Evolutionary conservation across 345 rosid genomes (phyloP), one percentile per base, ranked within the genome.

Genomic region (Ceriops tagal): DNA sequence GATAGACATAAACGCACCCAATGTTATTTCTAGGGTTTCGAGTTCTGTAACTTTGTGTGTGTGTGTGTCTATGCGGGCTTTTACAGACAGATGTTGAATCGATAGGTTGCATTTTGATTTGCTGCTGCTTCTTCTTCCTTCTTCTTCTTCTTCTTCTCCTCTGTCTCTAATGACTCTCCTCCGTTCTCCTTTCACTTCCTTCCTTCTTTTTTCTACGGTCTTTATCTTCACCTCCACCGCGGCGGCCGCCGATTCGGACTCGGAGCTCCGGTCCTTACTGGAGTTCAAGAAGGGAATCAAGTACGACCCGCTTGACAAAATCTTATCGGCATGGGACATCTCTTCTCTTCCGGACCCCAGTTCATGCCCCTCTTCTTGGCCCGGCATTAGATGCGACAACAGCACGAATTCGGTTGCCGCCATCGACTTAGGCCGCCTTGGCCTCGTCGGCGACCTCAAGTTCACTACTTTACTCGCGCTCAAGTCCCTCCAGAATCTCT

Each of bases 221-320:
- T 68, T n/a, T 30, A 16, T 62, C 68, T 55, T 19, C n/a, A 7
- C 39, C 8, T 61, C 63, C 65, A 19, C 35, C 47, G 1, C 49
- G 5, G 30, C 64, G 4, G 6, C 72, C 24, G n/a, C 60, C 21
- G 66, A 56, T 68, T 73, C 83, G 66, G 81, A 59, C 3, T 57
- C 64, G 19, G 98, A 93, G 79, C 77, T 88, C 77, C 79, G 85
- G 77, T 80, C 83, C 53, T 79, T 93, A 1, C 86, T 93, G 8
- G 97, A 91, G 84, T 93, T 93, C 86, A 89, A 84, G 62, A 93
- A 93, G 73, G 97, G 98, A 5, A 91, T 93, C 74, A 78, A 65
- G 1, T 58, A 37, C 53, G 95, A 91, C 70, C 84, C 88, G 5
- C 75, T 78, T 0, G 66, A 74, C 37, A 75, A 65, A 58, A 79